phyloP scores from a whole-genome alignment of 2,329 filamentous ascomycete genomes.

The Chaetomium sp. region DNA sequence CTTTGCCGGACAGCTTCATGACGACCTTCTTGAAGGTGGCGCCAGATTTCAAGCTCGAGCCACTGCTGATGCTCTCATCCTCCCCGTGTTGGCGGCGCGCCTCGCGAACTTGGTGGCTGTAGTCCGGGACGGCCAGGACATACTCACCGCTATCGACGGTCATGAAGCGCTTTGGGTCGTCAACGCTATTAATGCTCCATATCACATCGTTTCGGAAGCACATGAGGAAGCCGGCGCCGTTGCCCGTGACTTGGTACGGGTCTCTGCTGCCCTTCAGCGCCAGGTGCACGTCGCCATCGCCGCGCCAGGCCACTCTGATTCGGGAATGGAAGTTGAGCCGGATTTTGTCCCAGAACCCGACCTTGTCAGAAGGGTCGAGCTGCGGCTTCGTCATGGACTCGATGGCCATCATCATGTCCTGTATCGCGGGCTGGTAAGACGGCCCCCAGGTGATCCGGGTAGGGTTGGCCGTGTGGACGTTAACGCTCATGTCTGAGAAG shows the following conservation, averaged over 20 bases:
- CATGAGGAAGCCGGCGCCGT: slow-evolving; percentile 95
- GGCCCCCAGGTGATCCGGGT: slow-evolving; percentile 97
- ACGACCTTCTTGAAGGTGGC: slow-evolving; percentile 97
- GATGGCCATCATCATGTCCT: slow-evolving; percentile 99
- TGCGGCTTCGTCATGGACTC: slow-evolving; percentile 97
- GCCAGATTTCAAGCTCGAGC: slow-evolving; percentile 68
- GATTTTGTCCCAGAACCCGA: slow-evolving; percentile 99
- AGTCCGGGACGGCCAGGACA: slow-evolving; percentile 91
- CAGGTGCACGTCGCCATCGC: slow-evolving; percentile 92
- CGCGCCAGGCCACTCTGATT: slow-evolving; percentile 87
- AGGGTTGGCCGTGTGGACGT: slow-evolving; percentile 89
- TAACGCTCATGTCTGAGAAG: slow-evolving; percentile 87
- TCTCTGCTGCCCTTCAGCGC: slow-evolving; percentile 89
- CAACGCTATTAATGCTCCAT: slow-evolving; percentile 80
- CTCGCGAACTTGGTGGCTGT: slow-evolving; percentile 81
- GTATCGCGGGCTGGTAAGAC: slow-evolving; percentile 95
- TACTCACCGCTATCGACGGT: slow-evolving; percentile 94
- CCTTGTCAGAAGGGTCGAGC: slow-evolving; percentile 86
- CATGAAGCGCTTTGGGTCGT: slow-evolving; percentile 92
- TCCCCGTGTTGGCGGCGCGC: slow-evolving; percentile 54
- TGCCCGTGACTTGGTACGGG: slow-evolving; percentile 88
- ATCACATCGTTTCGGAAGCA: slow-evolving; percentile 95
- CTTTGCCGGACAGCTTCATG: slow-evolving; percentile 97
- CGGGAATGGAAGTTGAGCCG: slow-evolving; percentile 91
- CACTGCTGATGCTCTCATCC: slow-evolving; percentile 61